Conservation (phyloP, 495 filamentous ascomycete genomes). For the Hypoxylon intermedium region DNA sequence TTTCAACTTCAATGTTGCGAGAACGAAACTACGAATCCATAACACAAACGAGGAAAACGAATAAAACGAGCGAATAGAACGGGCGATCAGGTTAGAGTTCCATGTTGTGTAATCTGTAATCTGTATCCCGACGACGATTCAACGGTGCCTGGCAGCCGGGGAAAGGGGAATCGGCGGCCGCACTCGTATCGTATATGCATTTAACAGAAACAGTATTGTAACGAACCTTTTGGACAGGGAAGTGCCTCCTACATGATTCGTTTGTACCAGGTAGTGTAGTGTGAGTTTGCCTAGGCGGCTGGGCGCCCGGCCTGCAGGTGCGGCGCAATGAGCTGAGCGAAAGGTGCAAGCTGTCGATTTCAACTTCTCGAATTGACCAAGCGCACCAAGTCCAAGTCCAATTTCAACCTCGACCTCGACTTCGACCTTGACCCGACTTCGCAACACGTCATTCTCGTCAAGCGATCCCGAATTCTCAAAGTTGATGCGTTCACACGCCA, state of each 20-base stretch:
- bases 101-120: too few relatives aligned
- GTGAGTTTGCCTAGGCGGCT: neutral
- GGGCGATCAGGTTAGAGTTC: too few relatives aligned
- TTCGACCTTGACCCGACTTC: neutral
- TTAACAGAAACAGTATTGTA: neutral
- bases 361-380: constrained; percentile 29
- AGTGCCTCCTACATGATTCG: neutral
- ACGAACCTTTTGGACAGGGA: neutral
- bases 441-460: neutral
- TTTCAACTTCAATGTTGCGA: too few relatives aligned
- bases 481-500: constrained; percentile 39
- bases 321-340: constrained; percentile 30
- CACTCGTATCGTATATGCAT: neutral
- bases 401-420: neutral
- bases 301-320: neutral
- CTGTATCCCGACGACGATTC: too few relatives aligned
- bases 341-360: constrained; percentile 41
- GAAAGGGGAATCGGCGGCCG: too few relatives aligned
- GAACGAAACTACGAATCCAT: too few relatives aligned
- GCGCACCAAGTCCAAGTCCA: constrained; percentile 15
- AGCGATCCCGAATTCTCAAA: neutral
- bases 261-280: too few relatives aligned
- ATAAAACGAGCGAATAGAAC: too few relatives aligned
- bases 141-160: too few relatives aligned
- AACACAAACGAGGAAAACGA: too few relatives aligned